phyloP scores from a whole-genome alignment of 805 yeast genomes.

The Candida arabinofermentans region DNA sequence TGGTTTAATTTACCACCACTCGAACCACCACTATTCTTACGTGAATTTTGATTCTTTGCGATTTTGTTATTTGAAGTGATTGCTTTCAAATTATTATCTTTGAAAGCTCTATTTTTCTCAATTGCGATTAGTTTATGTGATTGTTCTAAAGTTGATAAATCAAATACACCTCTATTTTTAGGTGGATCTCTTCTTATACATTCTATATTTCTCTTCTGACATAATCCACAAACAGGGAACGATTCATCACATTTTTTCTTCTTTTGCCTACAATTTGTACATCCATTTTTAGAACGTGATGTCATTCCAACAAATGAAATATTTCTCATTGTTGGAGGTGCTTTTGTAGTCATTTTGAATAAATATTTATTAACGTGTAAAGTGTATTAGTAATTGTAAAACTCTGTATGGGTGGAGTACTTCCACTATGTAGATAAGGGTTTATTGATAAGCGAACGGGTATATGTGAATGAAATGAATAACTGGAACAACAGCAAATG shows the following conservation, averaged over 20 bases:
- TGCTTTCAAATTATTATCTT: background rate
- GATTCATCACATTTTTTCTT: slow-evolving; percentile 49
- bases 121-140: slow-evolving; percentile 15
- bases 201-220: slow-evolving; percentile 28
- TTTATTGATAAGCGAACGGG: too few relatives aligned
- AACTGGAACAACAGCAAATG: too few relatives aligned
- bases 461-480: too few relatives aligned
- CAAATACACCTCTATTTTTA: slow-evolving; percentile 9
- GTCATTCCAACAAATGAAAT: slow-evolving; percentile 30
- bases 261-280: slow-evolving; percentile 37
- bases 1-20: too few relatives aligned
- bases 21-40: too few relatives aligned
- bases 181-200: slow-evolving; percentile 27
- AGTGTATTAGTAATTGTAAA: too few relatives aligned
- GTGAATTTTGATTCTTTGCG: background rate
- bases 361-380: too few relatives aligned
- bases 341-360: slow-evolving; percentile 6
- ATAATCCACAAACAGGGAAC: slow-evolving; percentile 43
- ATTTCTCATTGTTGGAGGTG: slow-evolving; percentile 10
- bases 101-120: slow-evolving; percentile 7
- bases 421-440: too few relatives aligned
- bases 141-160: slow-evolving; percentile 13
- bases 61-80: background rate
- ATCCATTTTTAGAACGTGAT: slow-evolving; percentile 36
- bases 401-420: too few relatives aligned